Evolutionary conservation across 441 rosid genomes (phyloP).

Genomic region (Omphalea diandra): DNA sequence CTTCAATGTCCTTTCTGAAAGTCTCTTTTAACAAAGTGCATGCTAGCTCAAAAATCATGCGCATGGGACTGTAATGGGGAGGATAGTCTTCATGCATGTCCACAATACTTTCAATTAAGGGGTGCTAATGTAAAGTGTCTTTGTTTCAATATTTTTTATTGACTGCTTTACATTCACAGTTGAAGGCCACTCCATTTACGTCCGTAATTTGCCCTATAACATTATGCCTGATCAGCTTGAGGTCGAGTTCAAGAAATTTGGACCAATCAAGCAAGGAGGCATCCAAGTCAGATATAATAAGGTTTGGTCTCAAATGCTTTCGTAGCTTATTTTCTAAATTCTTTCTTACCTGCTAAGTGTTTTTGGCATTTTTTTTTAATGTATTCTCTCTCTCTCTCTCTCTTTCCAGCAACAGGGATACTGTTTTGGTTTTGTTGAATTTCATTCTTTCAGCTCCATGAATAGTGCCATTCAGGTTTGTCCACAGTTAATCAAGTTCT

Average conservation of each 20-base stretch:
- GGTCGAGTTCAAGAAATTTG: slow-evolving; percentile 53
- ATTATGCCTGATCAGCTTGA: slow-evolving; percentile 45
- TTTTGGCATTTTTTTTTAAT: slow-evolving; percentile 9
- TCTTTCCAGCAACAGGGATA: slow-evolving; percentile 48
- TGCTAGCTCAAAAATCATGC: slow-evolving; percentile 3
- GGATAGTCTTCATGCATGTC: not conserved
- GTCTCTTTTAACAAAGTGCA: not conserved
- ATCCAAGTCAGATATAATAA: slow-evolving; percentile 53
- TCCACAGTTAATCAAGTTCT: not conserved
- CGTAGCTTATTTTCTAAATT: slow-evolving; percentile 9
- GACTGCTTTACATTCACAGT: slow-evolving; percentile 32
- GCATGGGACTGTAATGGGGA: not conserved
- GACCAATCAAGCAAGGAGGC: slow-evolving; percentile 57
- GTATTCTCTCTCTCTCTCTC: slow-evolving; percentile 22
- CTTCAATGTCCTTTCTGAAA: not conserved
- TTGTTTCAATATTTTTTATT: slow-evolving; percentile 1
- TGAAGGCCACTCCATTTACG: slow-evolving; percentile 56
- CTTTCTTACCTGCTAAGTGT: slow-evolving; percentile 13
- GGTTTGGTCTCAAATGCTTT: slow-evolving; percentile 36
- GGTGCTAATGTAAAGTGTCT: not conserved
- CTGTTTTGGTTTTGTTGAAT: slow-evolving; percentile 67
- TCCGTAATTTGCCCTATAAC: slow-evolving; percentile 53
- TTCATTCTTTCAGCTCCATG: slow-evolving; percentile 48
- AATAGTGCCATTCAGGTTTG: slow-evolving; percentile 56
- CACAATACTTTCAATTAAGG: not conserved